Base-by-base conservation (phyloP, 768 basidiomycete species). In the Kwoniella heveanensis region DNA sequence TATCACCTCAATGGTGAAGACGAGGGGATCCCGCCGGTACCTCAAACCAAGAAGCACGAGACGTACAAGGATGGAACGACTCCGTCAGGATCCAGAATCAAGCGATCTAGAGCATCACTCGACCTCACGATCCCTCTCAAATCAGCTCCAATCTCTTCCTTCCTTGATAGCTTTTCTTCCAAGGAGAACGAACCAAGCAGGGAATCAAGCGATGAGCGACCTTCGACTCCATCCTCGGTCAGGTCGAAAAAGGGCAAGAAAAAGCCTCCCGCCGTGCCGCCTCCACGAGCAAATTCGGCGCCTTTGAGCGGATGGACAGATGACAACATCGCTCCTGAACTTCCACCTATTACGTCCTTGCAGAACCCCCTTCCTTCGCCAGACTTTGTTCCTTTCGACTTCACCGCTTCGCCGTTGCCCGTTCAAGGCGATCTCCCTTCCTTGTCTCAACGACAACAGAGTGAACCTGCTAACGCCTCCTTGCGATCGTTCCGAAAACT, bases 401-500 rank as follows among this genome's bases (percentile, higher is more conserved):
- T 39, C n/a, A 44, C 25, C 27, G 25, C 22, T 32, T 39, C 44
- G n/a, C 47, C 50, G 8, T 6, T 29, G 26, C 32, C 58, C 12
- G 30, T 50, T 15, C 24, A 53, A 15, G 24, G 29, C 25, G 37
- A 29, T 21, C 32, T 30, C 8, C 44, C 46, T 17, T n/a, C 22
- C 25, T 27, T 37, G 22, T 1, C 32, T 7, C 24, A 29, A 17
- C 24, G n/a, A 17, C 24, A 24, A 1, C 24, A 27, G 21, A 19
- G 24, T 2, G 26, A 24, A 8, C 19, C 13, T 1, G 10, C 30
- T 24, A 25, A 8, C 13, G 25, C 29, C 21, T 32, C 58, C 36
- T 32, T 44, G 17, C 30, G 58, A 60, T 60, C 58, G n/a, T 60
- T 60, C 50, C 49, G 58, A 25, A 48, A 54, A 29, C 19, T 62